phyloP scores from a whole-genome alignment of 2,329 filamentous ascomycete genomes.

The Fusarium pilosicola region DNA sequence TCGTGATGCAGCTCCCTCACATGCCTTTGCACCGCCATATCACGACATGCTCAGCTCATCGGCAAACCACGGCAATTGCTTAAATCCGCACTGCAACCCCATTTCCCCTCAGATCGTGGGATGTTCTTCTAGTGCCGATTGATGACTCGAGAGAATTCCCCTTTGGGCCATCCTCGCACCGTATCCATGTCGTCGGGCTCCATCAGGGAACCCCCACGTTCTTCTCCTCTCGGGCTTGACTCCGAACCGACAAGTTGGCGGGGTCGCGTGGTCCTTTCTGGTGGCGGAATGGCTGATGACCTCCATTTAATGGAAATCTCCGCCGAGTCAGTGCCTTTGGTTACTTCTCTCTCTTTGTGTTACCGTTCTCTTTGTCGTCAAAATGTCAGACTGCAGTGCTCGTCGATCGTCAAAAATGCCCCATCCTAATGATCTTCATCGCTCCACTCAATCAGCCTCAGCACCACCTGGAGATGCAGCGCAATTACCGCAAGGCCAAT shows the following conservation, averaged over 20 bases:
- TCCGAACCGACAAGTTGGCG: constrained; percentile 1
- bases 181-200: constrained; percentile 1
- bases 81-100: neutral
- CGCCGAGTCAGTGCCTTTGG: neutral
- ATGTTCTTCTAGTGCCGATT: constrained; percentile 5
- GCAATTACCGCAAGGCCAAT: constrained; percentile 17
- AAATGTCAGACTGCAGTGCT: neutral
- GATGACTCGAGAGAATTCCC: constrained; percentile 4
- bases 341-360: too few relatives aligned
- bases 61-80: neutral
- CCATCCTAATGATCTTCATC: neutral
- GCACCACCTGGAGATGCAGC: constrained; percentile 9
- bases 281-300: neutral
- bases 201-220: constrained; percentile 17
- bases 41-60: neutral
- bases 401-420: neutral
- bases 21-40: neutral
- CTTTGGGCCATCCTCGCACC: neutral
- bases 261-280: constrained; percentile 4
- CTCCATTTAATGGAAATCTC: neutral
- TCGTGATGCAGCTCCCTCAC: neutral
- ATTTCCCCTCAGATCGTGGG: constrained; percentile 22
- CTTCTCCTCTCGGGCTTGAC: neutral
- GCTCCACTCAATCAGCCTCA: constrained; percentile 18
- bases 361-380: neutral